Evolutionary conservation across 768 basidiomycete species (phyloP), one percentile per base, ranked within the genome.

Genomic region (Zangia roseola): DNA sequence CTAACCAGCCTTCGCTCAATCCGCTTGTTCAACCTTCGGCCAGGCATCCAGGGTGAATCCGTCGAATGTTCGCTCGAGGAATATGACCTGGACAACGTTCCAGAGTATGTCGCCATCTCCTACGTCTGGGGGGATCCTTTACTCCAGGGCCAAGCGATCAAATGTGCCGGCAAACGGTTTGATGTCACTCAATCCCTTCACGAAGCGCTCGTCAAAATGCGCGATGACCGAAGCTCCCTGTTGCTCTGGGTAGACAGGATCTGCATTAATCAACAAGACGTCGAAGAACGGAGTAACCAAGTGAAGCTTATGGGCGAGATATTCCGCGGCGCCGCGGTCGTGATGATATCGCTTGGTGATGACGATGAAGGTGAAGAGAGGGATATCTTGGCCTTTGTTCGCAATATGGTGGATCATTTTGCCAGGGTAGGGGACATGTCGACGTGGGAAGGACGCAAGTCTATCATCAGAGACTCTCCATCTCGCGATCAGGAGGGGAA

Each of bases 231-330:
- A 43, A 4, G 33, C 24, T 24, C 33, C 6, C 13, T 17, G 17
- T 16, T 43, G n/a, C 21, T 43, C 33, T 43, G 43, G 43, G 43
- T 31, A 34, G 43, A 43, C n/a, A 34, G 14, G 23, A 43, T 34
- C n/a, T 33, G 43, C 10, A 24, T 34, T 31, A 43, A 43, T 10
- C 43, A 43, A 8, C 43, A 17, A n/a, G 33, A 43, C 13, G 12
- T 43, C 43, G 41, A 28, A 34, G 33, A 34, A 23, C 43, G 33
- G 30, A 43, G 21, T 7, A 20, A 43, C 13, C 43, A 43, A 16
- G 43, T 43, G 33, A 33, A n/a, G 12, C n/a, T 38, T 14, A 47
- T 47, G 30, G n/a, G n/a, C n/a, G n/a, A 23, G 13, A 40, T 47
- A 3, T 47, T 40, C 24, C 37, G 28, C 16, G n/a, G 38, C 13